These are phyloP conservation scores for Leptosphaerulina australis DNA, from an alignment of 2,329 filamentous ascomycete species.

Conservation along the genomic window DNA sequence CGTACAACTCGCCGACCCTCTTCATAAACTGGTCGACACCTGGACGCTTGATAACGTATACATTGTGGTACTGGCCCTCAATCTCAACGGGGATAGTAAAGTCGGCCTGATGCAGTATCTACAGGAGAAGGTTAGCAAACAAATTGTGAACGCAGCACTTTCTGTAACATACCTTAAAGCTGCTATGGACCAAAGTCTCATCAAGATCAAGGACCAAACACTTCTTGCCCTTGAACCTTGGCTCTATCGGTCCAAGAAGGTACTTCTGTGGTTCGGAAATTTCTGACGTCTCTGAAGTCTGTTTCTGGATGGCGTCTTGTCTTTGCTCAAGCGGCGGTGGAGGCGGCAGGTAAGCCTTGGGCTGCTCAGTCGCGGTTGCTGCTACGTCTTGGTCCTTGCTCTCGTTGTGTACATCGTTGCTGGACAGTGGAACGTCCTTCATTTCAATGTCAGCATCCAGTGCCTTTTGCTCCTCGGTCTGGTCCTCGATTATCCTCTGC, in stretches of 20 bases:
- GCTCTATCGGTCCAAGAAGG: conserved; percentile 80
- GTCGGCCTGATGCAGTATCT: conserved; percentile 97
- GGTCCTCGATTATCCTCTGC: conserved; percentile 55
- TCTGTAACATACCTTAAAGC: conserved; percentile 78
- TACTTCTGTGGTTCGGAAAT: conserved; percentile 63
- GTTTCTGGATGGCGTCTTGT: conserved; percentile 48
- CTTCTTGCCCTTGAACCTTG: conserved; percentile 84
- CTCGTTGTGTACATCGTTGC: conserved; percentile 56
- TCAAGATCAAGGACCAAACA: conserved; percentile 95
- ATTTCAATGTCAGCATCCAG: conserved; percentile 67
- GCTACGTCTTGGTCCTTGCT: conserved; percentile 31
- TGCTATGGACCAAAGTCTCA: conserved; percentile 96
- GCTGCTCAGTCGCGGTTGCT: conserved; percentile 36
- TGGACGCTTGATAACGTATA: conserved; percentile 99
- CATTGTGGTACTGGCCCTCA: conserved; percentile 98
- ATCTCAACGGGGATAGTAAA: conserved; percentile 99
- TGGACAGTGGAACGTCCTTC: conserved; percentile 64
- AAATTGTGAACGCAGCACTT: not conserved
- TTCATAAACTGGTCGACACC: conserved; percentile 99
- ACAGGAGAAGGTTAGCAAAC: conserved; percentile 23
- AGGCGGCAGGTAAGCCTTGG: conserved; percentile 60
- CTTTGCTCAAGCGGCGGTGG: conserved; percentile 60
- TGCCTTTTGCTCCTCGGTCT: conserved; percentile 56
- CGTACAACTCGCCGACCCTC: conserved; percentile 93
- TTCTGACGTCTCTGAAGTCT: conserved; percentile 52